phyloP scores from a whole-genome alignment of 768 basidiomycete species.

The Mycena vulgaris region DNA sequence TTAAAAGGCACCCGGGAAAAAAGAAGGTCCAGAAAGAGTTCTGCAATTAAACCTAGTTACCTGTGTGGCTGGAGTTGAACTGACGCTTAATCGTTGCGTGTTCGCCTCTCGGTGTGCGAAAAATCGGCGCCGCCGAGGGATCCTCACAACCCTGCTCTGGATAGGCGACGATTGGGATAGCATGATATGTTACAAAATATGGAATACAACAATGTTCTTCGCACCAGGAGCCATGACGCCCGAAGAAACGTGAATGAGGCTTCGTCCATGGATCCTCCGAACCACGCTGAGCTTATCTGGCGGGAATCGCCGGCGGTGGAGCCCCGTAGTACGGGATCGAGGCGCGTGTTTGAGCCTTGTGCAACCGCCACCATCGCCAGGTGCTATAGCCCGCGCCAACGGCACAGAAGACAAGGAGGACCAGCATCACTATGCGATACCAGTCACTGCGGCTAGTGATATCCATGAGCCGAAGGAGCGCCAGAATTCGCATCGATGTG shows the following conservation, averaged over 20 bases:
- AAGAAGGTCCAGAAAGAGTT: too few relatives aligned
- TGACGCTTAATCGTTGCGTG: too few relatives aligned
- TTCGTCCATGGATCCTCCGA: background rate
- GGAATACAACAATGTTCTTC: background rate
- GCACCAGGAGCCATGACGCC: background rate
- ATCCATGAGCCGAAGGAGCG: background rate
- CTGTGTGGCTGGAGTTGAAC: too few relatives aligned
- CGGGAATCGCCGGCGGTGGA: slow-evolving; percentile 4
- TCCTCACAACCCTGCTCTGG: too few relatives aligned
- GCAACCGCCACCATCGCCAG: slow-evolving; percentile 14
- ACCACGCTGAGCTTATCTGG: background rate
- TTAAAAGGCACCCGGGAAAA: too few relatives aligned
- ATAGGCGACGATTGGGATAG: too few relatives aligned
- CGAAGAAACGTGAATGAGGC: background rate
- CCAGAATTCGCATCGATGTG: background rate
- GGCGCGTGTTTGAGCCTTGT: slow-evolving; percentile 2
- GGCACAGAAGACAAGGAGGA: background rate
- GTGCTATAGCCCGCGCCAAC: background rate
- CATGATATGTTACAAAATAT: background rate
- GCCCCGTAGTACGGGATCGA: slow-evolving; percentile 1
- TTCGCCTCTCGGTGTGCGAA: too few relatives aligned
- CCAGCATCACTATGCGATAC: slow-evolving; percentile 7
- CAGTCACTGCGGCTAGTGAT: background rate
- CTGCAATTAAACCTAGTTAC: too few relatives aligned
- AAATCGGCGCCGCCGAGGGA: too few relatives aligned